phyloP scores from a whole-genome alignment of 495 filamentous ascomycete genomes.

The Parathielavia appendiculata region DNA sequence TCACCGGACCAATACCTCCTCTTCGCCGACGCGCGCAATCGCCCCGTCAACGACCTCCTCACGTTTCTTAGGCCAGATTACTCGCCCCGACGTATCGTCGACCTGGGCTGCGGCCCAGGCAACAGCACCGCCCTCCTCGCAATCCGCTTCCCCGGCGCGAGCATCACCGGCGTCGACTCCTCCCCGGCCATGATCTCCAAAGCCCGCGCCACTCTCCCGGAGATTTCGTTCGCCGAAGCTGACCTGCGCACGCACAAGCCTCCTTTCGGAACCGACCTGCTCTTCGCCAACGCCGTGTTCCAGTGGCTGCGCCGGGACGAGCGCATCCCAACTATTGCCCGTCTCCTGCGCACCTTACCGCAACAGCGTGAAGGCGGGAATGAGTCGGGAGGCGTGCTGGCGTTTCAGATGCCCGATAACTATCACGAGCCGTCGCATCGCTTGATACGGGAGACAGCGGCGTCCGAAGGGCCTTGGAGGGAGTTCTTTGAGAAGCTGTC shows the following conservation, averaged over 20 bases:
- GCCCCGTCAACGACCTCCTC: conserved; percentile 19
- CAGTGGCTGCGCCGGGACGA: conserved; percentile 46
- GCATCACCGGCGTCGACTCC: conserved; percentile 49
- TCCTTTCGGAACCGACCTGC: conserved; percentile 28
- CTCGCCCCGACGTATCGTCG: conserved; percentile 40
- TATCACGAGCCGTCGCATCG: conserved; percentile 44
- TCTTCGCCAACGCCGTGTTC: conserved; percentile 53
- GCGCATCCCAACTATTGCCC: conserved; percentile 39
- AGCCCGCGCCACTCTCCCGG: conserved; percentile 35
- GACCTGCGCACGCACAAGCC: conserved; percentile 41
- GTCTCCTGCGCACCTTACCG: conserved; percentile 27
- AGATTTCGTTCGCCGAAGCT: conserved; percentile 34
- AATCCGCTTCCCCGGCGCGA: conserved; percentile 41
- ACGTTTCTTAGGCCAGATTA: conserved; percentile 10
- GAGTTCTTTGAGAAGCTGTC: conserved; percentile 17
- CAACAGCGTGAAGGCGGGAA: no score
- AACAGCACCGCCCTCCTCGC: conserved; percentile 48
- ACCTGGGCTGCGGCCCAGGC: conserved; percentile 54
- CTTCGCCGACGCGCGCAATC: conserved; percentile 14
- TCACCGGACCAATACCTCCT: conserved; percentile 19
- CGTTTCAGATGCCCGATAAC: conserved; percentile 53
- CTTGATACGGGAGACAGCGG: conserved; percentile 44
- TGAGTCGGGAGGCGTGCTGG: conserved; percentile 42
- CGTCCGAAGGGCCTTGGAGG: conserved; percentile 38
- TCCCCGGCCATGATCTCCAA: conserved; percentile 49